Conservation (phyloP, 768 basidiomycete genomes). For the Leucocoprinus sp. region DNA sequence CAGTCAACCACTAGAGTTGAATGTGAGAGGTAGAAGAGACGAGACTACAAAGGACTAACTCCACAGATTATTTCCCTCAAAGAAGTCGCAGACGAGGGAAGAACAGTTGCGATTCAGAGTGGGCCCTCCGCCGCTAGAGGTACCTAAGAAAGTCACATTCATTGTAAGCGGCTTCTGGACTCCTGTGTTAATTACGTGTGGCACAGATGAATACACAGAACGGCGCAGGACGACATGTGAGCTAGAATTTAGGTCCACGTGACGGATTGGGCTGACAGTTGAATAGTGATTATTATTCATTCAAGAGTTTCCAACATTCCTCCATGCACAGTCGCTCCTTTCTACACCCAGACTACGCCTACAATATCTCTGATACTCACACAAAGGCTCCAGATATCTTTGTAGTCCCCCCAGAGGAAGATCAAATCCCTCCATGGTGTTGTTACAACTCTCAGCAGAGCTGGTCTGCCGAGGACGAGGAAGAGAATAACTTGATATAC, state of each 20-base stretch:
- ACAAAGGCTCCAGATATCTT: slow-evolving; percentile 40
- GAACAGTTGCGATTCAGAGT: slow-evolving; percentile 69
- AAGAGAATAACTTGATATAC: slow-evolving; percentile 11
- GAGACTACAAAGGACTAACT: slow-evolving; percentile 34
- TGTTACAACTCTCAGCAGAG: slow-evolving; percentile 42
- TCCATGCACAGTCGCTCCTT: slow-evolving; percentile 9
- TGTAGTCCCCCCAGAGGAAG: slow-evolving; percentile 52
- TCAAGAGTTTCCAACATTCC: slow-evolving; percentile 6
- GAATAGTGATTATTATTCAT: not conserved
- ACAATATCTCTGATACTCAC: not conserved
- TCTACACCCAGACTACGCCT: not conserved
- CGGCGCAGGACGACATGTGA: not conserved
- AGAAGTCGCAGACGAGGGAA: slow-evolving; percentile 54
- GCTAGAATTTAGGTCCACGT: slow-evolving; percentile 18
- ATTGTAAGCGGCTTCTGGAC: slow-evolving; percentile 28
- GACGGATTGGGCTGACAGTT: slow-evolving; percentile 20
- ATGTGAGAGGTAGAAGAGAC: slow-evolving; percentile 11
- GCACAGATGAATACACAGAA: not conserved
- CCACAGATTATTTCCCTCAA: slow-evolving; percentile 53
- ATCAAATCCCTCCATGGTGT: slow-evolving; percentile 44
- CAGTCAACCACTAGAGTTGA: slow-evolving; percentile 65
- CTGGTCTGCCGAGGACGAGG: slow-evolving; percentile 14
- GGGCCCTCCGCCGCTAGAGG: slow-evolving; percentile 72
- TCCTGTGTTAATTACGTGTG: not conserved
- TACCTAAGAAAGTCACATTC: slow-evolving; percentile 66